A percentile compares a stretch with the other conserved stretches of the same genome.
Evolutionary conservation across 306 rosid species (phyloP).

Genomic region (Inga leiocalycina): DNA sequence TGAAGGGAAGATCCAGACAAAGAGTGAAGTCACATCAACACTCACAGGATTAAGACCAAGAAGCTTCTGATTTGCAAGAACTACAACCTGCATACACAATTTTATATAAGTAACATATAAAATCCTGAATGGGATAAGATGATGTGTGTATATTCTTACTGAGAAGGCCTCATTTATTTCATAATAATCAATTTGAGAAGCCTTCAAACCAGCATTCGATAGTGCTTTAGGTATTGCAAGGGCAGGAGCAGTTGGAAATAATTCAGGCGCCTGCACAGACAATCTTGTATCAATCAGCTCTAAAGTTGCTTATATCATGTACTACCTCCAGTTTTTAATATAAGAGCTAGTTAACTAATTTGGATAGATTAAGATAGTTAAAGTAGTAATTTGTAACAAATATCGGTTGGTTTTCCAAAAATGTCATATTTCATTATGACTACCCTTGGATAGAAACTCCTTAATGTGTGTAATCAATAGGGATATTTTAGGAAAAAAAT

Average conservation of each 20-base stretch:
- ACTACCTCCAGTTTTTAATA: not conserved
- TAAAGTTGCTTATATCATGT: slow-evolving; percentile 18
- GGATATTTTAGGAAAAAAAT: too few relatives aligned
- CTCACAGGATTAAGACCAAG: slow-evolving; percentile 90
- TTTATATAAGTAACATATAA: slow-evolving; percentile 13
- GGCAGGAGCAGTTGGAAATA: slow-evolving; percentile 89
- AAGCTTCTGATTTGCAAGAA: slow-evolving; percentile 89
- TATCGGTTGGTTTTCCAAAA: too few relatives aligned
- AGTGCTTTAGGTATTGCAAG: slow-evolving; percentile 90
- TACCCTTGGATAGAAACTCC: too few relatives aligned
- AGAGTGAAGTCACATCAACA: slow-evolving; percentile 29
- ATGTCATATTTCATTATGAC: too few relatives aligned
- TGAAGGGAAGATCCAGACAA: not conserved
- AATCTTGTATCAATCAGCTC: slow-evolving; percentile 42
- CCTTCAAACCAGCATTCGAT: slow-evolving; percentile 78
- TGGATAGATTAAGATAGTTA: too few relatives aligned
- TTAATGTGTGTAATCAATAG: too few relatives aligned
- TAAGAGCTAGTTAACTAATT: not conserved
- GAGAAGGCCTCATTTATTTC: slow-evolving; percentile 99
- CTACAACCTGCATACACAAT: slow-evolving; percentile 70
- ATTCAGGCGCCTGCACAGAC: slow-evolving; percentile 81
- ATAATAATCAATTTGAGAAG: slow-evolving; percentile 85
- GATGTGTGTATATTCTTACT: slow-evolving; percentile 47
- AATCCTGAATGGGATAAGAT: slow-evolving; percentile 21
- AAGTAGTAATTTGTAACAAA: too few relatives aligned